These are phyloP conservation scores for Chrysanthemum lavandulifolium DNA, from an alignment of 129 eudicot species.

Conservation along the genomic window DNA sequence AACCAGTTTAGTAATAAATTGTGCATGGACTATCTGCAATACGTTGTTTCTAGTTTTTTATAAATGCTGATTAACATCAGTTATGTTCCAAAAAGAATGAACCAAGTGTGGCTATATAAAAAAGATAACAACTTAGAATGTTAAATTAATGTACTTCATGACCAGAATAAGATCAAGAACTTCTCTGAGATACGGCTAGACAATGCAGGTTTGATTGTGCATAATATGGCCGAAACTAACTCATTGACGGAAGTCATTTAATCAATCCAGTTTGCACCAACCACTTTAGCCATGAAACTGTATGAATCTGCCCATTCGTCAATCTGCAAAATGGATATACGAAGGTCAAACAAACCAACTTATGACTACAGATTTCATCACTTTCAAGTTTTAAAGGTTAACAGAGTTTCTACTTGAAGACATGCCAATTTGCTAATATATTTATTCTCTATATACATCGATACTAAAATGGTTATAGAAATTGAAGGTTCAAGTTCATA, in stretches of 20 bases:
- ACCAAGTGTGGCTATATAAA: neutral
- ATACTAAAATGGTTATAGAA: neutral
- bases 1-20: too few species aligned
- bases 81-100: neutral
- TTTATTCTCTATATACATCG: neutral
- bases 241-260: constrained; percentile 3
- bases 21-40: neutral
- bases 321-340: constrained; percentile 29
- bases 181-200: neutral
- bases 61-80: neutral
- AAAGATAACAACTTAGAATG: neutral
- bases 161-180: neutral
- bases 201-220: neutral
- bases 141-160: neutral
- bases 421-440: neutral
- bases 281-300: constrained; percentile 43
- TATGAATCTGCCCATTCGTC: constrained; percentile 48
- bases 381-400: neutral
- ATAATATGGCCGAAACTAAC: neutral
- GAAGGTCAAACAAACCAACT: neutral
- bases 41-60: constrained; percentile 6
- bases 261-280: constrained; percentile 47
- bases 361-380: too few species aligned
- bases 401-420: neutral
- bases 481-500: neutral